Evolutionary conservation across 306 rosid genomes (phyloP), one percentile per base, ranked within the genome.

Genomic region (Ceratonia siliqua): DNA sequence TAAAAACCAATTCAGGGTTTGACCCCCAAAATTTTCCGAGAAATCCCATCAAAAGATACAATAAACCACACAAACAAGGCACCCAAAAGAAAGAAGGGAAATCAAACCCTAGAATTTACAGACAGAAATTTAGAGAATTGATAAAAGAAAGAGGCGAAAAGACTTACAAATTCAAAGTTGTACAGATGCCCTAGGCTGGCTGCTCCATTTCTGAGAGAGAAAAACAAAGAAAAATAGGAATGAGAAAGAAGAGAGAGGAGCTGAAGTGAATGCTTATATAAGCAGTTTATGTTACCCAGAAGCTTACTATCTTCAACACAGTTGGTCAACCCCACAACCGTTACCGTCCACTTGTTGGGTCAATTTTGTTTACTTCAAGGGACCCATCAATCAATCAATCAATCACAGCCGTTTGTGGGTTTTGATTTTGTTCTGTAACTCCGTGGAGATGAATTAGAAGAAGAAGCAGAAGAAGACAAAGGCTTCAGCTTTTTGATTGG

Each of bases 251-350:
- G 15, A 7, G 2, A 21, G 25, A 20, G 21, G 38, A 50, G 58
- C 33, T 43, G 41, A 61, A 42, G 56, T 6, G 75, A 82, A 45
- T 68, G 75, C 10, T 46, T 75, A 15, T 62, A 78, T 42, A 68
- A 56, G 84, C 79, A 59, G 63, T 77, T 38, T 6, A 28, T 35
- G 55, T 20, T 56, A 28, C 53, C 21, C 5, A 32, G 59, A 46
- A 41, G 17, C 52, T 24, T 53, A 35, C 8, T 2, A 15, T 48
- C 66, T 17, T 41, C 27, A 2, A 70, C 45, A 24, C 0, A 11
- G 11, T 21, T 48, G 35, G 89, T 85, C 89, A 85, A 85, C 79
- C 64, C 78, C 32, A 6, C 80, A 74, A 77, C 69, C 82, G 7
- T 53, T 13, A 81, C 80, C 86, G 79, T 75, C 58, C 57, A 38